A percentile compares a stretch with the other conserved stretches of the same genome.
phyloP scores from a whole-genome alignment of 2,329 filamentous ascomycete species.

The Alternaria gansuensis region DNA sequence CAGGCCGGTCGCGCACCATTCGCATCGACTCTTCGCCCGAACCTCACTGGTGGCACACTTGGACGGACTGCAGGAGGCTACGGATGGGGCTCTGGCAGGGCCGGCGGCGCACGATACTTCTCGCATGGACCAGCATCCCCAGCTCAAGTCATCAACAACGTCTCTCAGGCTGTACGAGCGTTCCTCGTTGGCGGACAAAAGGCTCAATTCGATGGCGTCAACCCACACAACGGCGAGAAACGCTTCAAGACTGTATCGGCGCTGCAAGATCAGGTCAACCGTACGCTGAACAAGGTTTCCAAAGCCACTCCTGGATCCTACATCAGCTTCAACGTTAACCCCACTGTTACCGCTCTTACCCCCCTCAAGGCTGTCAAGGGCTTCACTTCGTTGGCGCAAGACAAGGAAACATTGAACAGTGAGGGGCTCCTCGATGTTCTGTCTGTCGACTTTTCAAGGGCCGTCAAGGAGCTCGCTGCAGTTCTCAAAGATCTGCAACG shows the following conservation, averaged over 20 bases:
- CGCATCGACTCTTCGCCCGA: slow-evolving; percentile 86
- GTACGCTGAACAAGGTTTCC: slow-evolving; percentile 69
- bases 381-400: slow-evolving; percentile 54
- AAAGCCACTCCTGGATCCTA: slow-evolving; percentile 75
- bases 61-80: slow-evolving; percentile 92
- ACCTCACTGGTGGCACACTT: slow-evolving; percentile 86
- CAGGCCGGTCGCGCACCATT: slow-evolving; percentile 83
- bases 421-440: slow-evolving; percentile 86
- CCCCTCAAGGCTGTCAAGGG: slow-evolving; percentile 70
- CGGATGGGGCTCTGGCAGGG: slow-evolving; percentile 72
- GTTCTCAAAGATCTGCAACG: slow-evolving; percentile 83
- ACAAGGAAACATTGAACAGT: slow-evolving; percentile 73
- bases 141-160: slow-evolving; percentile 91
- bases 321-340: slow-evolving; percentile 87
- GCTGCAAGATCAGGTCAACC: slow-evolving; percentile 75
- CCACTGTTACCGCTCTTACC: slow-evolving; percentile 87
- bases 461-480: slow-evolving; percentile 81
- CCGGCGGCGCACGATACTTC: slow-evolving; percentile 83
- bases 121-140: slow-evolving; percentile 85
- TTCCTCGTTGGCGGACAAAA: slow-evolving; percentile 93
- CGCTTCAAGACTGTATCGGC: slow-evolving; percentile 79
- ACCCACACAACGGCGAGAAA: slow-evolving; percentile 73
- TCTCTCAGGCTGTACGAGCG: slow-evolving; percentile 90
- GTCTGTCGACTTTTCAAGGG: slow-evolving; percentile 85
- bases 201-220: slow-evolving; percentile 82